A percentile compares a stretch with the other conserved stretches of the same genome.
phyloP scores from a whole-genome alignment of 2,329 filamentous ascomycete genomes.

The Nothophoma quercina region DNA sequence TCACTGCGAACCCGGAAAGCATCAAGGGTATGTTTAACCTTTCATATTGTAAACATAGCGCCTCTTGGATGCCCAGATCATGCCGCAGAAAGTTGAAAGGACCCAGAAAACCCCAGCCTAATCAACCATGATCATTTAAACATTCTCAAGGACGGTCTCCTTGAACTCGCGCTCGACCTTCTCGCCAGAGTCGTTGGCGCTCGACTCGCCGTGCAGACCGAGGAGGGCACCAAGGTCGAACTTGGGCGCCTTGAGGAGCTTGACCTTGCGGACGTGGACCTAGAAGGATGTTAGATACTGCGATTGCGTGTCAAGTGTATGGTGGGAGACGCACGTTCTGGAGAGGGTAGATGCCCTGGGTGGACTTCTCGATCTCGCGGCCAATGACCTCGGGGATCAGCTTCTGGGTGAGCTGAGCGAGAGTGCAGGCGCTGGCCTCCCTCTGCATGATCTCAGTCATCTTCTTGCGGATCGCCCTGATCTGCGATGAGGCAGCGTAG shows the following conservation, averaged over 20 bases:
- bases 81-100: conserved; percentile 51
- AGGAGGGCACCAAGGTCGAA: conserved; percentile 98
- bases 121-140: conserved; percentile 68
- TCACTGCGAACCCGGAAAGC: conserved; percentile 44
- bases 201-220: conserved; percentile 96
- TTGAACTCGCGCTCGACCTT: conserved; percentile 99
- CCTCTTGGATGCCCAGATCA: conserved; percentile 54
- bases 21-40: conserved; percentile 49
- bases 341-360: conserved; percentile 98
- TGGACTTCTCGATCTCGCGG: conserved; percentile 99
- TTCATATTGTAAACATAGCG: conserved; percentile 53
- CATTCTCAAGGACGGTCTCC: conserved; percentile 92
- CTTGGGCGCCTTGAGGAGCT: conserved; percentile 98
- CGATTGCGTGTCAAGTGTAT: not conserved
- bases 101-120: conserved; percentile 49
- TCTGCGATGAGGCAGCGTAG: conserved; percentile 96
- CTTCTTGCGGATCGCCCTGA: conserved; percentile 98
- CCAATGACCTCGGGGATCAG: conserved; percentile 99
- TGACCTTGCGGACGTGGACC: conserved; percentile 99
- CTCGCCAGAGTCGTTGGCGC: conserved; percentile 93
- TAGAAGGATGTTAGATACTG: conserved; percentile 50
- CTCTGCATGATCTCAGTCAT: conserved; percentile 99
- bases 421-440: conserved; percentile 92
- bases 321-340: conserved; percentile 77
- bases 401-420: conserved; percentile 97